phyloP scores from a whole-genome alignment of 805 yeast genomes.

The Barnettozyma botsteinii region DNA sequence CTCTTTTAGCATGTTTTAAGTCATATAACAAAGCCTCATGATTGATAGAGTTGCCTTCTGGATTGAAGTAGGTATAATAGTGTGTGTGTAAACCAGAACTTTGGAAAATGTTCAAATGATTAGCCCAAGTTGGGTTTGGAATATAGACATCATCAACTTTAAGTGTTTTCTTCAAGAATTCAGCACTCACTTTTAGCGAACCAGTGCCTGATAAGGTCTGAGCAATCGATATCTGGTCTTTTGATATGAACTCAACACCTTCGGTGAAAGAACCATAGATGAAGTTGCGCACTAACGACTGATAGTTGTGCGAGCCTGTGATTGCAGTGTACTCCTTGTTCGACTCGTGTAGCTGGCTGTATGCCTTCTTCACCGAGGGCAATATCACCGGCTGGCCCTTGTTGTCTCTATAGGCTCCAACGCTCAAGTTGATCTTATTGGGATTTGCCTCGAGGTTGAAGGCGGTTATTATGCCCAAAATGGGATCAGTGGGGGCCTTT shows the following conservation, averaged over 20 bases:
- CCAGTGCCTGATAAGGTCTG: constrained; percentile 97
- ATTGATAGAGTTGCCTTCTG: constrained; percentile 55
- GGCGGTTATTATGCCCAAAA: constrained; percentile 71
- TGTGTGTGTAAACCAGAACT: constrained; percentile 63
- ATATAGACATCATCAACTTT: constrained; percentile 47
- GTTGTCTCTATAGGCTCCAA: constrained; percentile 84
- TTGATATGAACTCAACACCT: constrained; percentile 50
- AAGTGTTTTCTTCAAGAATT: constrained; percentile 61
- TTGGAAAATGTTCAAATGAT: constrained; percentile 75
- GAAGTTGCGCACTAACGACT: constrained; percentile 59
- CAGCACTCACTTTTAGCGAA: constrained; percentile 79
- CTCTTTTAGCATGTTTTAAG: constrained; percentile 46
- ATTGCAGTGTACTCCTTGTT: constrained; percentile 88
- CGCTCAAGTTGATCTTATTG: constrained; percentile 44
- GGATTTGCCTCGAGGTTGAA: constrained; percentile 61
- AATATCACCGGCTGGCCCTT: constrained; percentile 84
- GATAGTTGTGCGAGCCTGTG: constrained; percentile 67
- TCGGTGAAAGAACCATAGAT: constrained; percentile 61
- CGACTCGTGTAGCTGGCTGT: constrained; percentile 48
- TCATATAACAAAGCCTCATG: constrained; percentile 58
- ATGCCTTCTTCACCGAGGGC: constrained; percentile 50
- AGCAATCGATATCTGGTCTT: constrained; percentile 63
- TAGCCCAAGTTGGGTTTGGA: constrained; percentile 94
- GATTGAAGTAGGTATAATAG: constrained; percentile 68
- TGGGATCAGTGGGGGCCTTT: constrained; percentile 79